These are phyloP conservation scores for Grammothele lineata DNA, from an alignment of 768 basidiomycete species.

Conservation along the genomic window DNA sequence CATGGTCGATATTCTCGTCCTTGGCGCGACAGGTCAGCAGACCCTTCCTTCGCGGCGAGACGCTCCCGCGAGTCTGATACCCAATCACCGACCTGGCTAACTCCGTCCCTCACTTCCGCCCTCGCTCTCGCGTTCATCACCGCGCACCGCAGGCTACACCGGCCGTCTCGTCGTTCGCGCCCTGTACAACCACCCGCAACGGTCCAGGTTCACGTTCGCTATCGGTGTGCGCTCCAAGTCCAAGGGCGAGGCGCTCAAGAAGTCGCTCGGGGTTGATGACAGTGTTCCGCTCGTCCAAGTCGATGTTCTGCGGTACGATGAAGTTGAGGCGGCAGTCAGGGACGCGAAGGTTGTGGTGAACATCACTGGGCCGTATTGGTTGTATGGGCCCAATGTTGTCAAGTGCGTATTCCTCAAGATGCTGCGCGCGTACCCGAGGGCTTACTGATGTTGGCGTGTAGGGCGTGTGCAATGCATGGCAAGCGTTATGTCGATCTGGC, in stretches of 20 bases:
- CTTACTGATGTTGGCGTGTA: conserved; percentile 23
- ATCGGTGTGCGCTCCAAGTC: conserved; percentile 64
- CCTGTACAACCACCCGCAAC: conserved; percentile 59
- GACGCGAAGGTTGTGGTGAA: conserved; percentile 68
- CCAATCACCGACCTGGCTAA: no score
- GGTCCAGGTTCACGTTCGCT: conserved; percentile 56
- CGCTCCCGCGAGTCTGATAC: background rate
- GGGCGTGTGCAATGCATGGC: conserved; percentile 68
- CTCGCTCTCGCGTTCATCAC: background rate
- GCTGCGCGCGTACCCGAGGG: background rate
- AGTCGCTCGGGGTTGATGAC: conserved; percentile 41
- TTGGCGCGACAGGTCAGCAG: conserved; percentile 59
- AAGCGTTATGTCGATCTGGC: conserved; percentile 86
- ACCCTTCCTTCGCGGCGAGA: background rate
- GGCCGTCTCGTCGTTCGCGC: conserved; percentile 68
- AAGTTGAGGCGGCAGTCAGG: conserved; percentile 56
- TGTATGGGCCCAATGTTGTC: conserved; percentile 71
- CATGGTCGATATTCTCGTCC: conserved; percentile 54
- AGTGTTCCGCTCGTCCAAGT: conserved; percentile 44
- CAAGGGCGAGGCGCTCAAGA: conserved; percentile 53
- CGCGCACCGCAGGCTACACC: conserved; percentile 46
- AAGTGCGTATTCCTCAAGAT: conserved; percentile 34
- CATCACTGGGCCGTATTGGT: conserved; percentile 71
- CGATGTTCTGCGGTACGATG: conserved; percentile 51
- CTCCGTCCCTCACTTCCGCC: no score